phyloP scores from a whole-genome alignment of 257 asterid species.

The Hygrophila difformis region DNA sequence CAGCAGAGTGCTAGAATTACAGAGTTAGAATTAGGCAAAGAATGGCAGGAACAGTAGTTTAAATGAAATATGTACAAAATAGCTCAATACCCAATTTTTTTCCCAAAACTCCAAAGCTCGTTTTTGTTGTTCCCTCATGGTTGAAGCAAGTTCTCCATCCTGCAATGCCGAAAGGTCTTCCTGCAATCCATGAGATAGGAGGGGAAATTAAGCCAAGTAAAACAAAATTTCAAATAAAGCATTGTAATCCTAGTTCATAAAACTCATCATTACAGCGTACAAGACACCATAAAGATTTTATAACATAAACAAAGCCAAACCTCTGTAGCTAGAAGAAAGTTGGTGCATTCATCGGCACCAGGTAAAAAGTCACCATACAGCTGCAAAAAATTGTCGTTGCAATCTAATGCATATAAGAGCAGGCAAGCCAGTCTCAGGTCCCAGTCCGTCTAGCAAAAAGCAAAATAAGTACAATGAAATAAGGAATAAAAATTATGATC shows the following conservation, averaged over 20 bases:
- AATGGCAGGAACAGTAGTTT: conserved; percentile 4
- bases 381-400: conserved; percentile 95
- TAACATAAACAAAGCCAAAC: conserved; percentile 29
- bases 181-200: conserved; percentile 29
- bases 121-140: conserved; percentile 56
- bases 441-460: conserved; percentile 68
- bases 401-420: conserved; percentile 76
- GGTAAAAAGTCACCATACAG: conserved; percentile 95
- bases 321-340: conserved; percentile 95
- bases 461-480: conserved; percentile 12
- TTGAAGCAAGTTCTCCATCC: conserved; percentile 76
- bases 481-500: conserved; percentile 3
- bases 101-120: conserved; percentile 90
- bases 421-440: conserved; percentile 95
- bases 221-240: conserved; percentile 10
- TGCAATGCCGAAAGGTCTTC: conserved; percentile 93
- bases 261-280: background rate
- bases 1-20: conserved; percentile 68
- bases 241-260: background rate
- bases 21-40: conserved; percentile 16
- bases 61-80: conserved; percentile 10
- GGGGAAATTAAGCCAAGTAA: conserved; percentile 14
- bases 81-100: conserved; percentile 73
- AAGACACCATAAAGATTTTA: conserved; percentile 7
- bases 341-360: conserved; percentile 74